These are phyloP conservation scores for Nitzschia putrida DNA, from an alignment of 108 stramenopile genomes.

Conservation along the genomic window DNA sequence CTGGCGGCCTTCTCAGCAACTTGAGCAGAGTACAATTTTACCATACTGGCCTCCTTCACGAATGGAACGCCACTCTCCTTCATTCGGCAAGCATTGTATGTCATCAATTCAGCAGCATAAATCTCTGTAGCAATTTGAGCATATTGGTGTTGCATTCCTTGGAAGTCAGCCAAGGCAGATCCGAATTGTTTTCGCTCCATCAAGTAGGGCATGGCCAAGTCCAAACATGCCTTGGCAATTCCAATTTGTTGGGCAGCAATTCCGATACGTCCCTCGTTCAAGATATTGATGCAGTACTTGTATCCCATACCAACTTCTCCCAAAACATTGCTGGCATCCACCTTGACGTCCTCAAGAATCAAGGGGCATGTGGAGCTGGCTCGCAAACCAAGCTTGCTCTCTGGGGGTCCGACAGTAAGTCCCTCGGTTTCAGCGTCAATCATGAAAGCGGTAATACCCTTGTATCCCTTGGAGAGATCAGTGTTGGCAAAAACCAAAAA, in stretches of 20 bases:
- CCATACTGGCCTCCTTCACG: slow-evolving; percentile 96
- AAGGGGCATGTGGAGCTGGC: slow-evolving; percentile 92
- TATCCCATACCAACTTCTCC: slow-evolving; percentile 92
- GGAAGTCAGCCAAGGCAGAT: slow-evolving; percentile 83
- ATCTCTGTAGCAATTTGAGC: slow-evolving; percentile 93
- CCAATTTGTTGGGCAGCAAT: slow-evolving; percentile 92
- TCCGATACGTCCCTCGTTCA: slow-evolving; percentile 97
- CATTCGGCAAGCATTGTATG: slow-evolving; percentile 91
- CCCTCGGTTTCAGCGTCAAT: slow-evolving; percentile 82
- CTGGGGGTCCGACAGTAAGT: slow-evolving; percentile 81
- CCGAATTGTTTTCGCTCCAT: slow-evolving; percentile 93
- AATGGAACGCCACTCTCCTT: slow-evolving; percentile 90
- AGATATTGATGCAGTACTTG: slow-evolving; percentile 93
- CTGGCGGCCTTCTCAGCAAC: slow-evolving; percentile 88
- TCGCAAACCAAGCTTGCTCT: slow-evolving; percentile 89
- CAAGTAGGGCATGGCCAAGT: slow-evolving; percentile 88
- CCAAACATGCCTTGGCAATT: slow-evolving; percentile 92
- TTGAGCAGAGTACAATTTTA: slow-evolving; percentile 85
- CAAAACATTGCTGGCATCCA: slow-evolving; percentile 71
- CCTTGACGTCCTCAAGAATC: slow-evolving; percentile 84
- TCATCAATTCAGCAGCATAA: slow-evolving; percentile 88
- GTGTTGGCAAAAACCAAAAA: slow-evolving; percentile 93
- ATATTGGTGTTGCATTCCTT: slow-evolving; percentile 95
- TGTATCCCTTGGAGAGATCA: slow-evolving; percentile 82
- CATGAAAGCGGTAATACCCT: slow-evolving; percentile 95